Percentiles rank a stretch among this genome's conserved stretches.
These are phyloP conservation scores for Pichia heedii DNA, from an alignment of 805 yeast genomes.

Conservation along the genomic window DNA sequence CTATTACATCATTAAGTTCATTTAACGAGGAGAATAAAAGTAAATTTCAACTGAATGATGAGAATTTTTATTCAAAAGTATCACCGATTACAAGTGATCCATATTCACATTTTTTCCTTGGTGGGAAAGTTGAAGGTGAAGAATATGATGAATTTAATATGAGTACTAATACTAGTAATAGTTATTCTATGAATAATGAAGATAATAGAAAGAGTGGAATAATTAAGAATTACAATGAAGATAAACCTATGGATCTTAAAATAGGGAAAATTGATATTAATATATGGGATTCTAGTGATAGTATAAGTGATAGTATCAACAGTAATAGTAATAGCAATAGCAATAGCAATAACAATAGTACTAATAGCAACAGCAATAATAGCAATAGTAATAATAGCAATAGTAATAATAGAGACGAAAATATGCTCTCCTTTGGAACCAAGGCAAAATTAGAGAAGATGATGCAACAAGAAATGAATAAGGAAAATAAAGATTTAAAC, in stretches of 20 bases:
- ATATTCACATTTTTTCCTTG: slow-evolving; percentile 12
- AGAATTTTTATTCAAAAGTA: slow-evolving; percentile 9
- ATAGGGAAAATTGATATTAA: not conserved
- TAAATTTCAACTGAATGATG: slow-evolving; percentile 11
- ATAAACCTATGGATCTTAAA: not conserved
- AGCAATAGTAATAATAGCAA: not conserved
- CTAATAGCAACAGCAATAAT: too few species aligned
- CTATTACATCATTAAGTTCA: slow-evolving; percentile 13
- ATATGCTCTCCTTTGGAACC: not conserved
- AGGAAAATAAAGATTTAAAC: too few species aligned
- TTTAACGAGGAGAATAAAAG: slow-evolving; percentile 14
- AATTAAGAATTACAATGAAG: not conserved
- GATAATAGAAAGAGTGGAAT: not conserved
- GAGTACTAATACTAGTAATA: not conserved
- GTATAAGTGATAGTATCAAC: too few species aligned
- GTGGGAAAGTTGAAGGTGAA: not conserved
- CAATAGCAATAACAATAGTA: too few species aligned
- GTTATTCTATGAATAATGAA: not conserved
- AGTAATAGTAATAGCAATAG: not conserved
- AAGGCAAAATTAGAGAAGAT: not conserved
- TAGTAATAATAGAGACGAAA: not conserved
- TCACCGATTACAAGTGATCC: slow-evolving; percentile 8
- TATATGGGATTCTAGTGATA: not conserved
- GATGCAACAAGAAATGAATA: not conserved
- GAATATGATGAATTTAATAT: slow-evolving; percentile 4